Percentiles rank a stretch among this genome's conserved stretches.
These are phyloP conservation scores for Microsporum canis DNA, from an alignment of 2,329 filamentous ascomycete species.

Conservation along the genomic window DNA sequence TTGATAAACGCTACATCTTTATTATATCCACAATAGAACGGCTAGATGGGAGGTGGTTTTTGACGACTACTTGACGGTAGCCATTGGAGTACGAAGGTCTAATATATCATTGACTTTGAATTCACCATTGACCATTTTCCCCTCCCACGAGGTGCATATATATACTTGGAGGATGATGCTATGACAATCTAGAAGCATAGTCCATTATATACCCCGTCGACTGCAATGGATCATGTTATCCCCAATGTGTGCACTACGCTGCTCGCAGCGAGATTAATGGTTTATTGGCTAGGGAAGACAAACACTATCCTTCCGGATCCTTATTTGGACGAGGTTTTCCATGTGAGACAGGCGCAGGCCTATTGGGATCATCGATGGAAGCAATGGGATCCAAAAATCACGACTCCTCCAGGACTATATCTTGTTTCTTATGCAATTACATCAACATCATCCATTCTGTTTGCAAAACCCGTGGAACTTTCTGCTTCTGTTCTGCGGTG, in stretches of 20 bases:
- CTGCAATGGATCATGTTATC: background rate
- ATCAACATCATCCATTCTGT: conserved; percentile 17
- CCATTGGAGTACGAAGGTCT: too few relatives aligned
- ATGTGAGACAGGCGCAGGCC: conserved; percentile 79
- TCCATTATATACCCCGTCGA: background rate
- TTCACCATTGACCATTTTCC: too few relatives aligned
- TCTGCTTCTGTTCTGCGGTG: conserved; percentile 26
- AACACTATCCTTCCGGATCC: conserved; percentile 43
- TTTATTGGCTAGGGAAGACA: conserved; percentile 36
- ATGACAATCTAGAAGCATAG: background rate
- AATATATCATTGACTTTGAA: too few relatives aligned
- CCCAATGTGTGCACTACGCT: background rate
- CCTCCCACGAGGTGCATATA: background rate
- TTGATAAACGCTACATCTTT: too few relatives aligned
- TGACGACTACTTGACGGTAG: too few relatives aligned
- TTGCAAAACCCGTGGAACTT: conserved; percentile 24
- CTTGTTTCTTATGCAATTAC: conserved; percentile 40
- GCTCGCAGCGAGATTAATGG: conserved; percentile 3
- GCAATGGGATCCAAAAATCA: conserved; percentile 94
- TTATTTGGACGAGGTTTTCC: conserved; percentile 46
- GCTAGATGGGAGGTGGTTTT: too few relatives aligned
- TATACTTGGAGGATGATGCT: background rate
- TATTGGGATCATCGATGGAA: conserved; percentile 66
- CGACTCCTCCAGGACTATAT: conserved; percentile 81
- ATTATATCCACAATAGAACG: too few relatives aligned